Base-by-base conservation (phyloP, 1,139 yeast genomes). In the Geotrichum klebahnii region DNA sequence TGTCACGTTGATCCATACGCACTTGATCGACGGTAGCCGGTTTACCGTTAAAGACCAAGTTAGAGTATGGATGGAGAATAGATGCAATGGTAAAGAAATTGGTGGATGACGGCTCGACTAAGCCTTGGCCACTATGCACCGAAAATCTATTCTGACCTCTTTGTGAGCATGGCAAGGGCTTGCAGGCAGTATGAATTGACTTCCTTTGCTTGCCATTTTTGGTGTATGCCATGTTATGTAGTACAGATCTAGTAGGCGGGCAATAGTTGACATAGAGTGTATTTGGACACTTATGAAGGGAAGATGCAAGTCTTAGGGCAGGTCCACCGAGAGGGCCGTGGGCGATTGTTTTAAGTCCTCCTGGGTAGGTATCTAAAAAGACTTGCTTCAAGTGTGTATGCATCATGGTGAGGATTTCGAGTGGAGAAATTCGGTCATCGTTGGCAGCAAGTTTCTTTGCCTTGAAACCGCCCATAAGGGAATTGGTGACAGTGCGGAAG, bases 401-500 rank as follows among this genome's bases (percentile, higher is more conserved):
- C 44, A 52, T 48, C 40, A 48, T 28, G 19, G 17, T 12, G 8
- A 42, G 19, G 3, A 48, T 36, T 6, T 44, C 39, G 2, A 16
- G 10, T 3, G 48, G 52, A 5, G 45, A 38, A 24, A 44, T 34
- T 5, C 19, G 33, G 24, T 24, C 34, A 17, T 47, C 51, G 16
- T 47, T 51, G 12, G 14, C 35, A 22, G 16, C 42, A 9, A 24
- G n/a, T 20, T 20, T 32, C 8, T 24, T 24, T 4, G 51, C 24
- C 8, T 20, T 34, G 28, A 26, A 8, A 4, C 52, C 52, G 17
- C 48, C 48, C 29, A 34, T 43, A 23, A 48, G 32, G 6, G 43
- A 40, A 33, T 51, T 51, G 9, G 45, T 46, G 10, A 50, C 46
- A 4, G 50, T 24, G 9, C 50, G 42, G 19, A 22, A 50, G 55